Conservation (phyloP, 805 yeast genomes). For the Zygoascus biomembranicola region DNA sequence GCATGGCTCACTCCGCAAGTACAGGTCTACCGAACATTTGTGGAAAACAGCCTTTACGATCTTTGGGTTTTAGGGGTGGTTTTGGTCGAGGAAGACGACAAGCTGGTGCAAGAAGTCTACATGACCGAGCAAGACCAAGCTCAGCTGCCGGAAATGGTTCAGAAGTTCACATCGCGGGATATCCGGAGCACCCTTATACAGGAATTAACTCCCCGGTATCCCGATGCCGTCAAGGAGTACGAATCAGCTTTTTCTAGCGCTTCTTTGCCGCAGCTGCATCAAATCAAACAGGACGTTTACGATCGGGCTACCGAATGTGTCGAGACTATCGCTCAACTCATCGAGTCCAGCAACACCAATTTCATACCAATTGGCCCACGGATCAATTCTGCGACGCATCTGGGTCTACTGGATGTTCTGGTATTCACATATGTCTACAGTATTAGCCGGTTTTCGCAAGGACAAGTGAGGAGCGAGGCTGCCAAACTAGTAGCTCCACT, state of each 20-base stretch:
- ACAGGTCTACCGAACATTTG: slow-evolving; percentile 9
- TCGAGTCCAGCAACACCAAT: slow-evolving; percentile 1
- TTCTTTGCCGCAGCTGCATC: neutral
- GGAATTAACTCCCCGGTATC: slow-evolving; percentile 11
- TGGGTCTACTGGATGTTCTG: slow-evolving; percentile 15
- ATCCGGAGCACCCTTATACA: slow-evolving; percentile 2
- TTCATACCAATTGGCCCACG: neutral
- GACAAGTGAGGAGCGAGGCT: neutral
- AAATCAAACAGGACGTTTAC: neutral
- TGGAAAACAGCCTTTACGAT: slow-evolving; percentile 12
- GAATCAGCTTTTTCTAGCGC: slow-evolving; percentile 3
- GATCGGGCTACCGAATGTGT: slow-evolving; percentile 12
- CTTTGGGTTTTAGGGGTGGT: slow-evolving; percentile 15
- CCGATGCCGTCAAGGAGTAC: slow-evolving; percentile 5
- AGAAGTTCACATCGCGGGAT: slow-evolving; percentile 7
- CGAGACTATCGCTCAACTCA: slow-evolving; percentile 1
- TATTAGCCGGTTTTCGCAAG: neutral
- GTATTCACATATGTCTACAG: slow-evolving; percentile 17
- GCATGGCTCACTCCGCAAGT: slow-evolving; percentile 1
- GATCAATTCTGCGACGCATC: neutral
- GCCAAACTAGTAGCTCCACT: neutral
- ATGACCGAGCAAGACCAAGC: slow-evolving; percentile 2
- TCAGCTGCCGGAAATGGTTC: slow-evolving; percentile 4
- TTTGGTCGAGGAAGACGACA: neutral
- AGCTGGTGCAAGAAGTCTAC: slow-evolving; percentile 7